Evolutionary conservation across 805 yeast genomes (phyloP).

Genomic region (Metschnikowia proteae): DNA sequence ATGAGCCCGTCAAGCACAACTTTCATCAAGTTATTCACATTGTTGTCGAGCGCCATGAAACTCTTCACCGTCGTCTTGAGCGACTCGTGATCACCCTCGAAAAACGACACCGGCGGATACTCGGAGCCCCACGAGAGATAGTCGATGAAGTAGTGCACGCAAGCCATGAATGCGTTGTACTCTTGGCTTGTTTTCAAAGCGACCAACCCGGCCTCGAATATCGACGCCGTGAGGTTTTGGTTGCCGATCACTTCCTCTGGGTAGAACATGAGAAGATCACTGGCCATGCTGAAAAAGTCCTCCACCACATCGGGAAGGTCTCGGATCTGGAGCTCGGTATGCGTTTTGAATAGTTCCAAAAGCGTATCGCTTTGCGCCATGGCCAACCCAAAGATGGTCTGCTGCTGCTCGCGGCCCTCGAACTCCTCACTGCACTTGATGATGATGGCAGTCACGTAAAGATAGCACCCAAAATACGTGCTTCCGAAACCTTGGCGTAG

Average conservation of each 20-base stretch:
- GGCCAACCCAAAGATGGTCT: conserved; percentile 72
- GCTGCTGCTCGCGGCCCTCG: conserved; percentile 54
- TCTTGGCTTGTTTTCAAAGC: conserved; percentile 54
- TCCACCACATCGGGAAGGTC: conserved; percentile 69
- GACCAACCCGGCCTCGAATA: conserved; percentile 56
- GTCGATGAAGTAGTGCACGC: conserved; percentile 77
- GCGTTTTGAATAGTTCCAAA: conserved; percentile 35
- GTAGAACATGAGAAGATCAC: conserved; percentile 72
- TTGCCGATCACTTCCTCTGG: conserved; percentile 50
- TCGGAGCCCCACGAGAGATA: conserved; percentile 80
- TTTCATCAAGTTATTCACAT: conserved; percentile 56
- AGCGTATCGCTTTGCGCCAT: conserved; percentile 61
- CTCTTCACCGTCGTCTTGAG: conserved; percentile 53
- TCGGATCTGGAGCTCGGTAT: conserved; percentile 27
- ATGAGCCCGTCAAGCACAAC: conserved; percentile 64
- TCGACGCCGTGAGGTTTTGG: conserved; percentile 45
- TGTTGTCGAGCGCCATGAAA: conserved; percentile 38
- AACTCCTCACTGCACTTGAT: conserved; percentile 55
- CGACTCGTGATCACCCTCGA: conserved; percentile 36
- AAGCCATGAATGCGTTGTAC: conserved; percentile 64
- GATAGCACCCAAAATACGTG: conserved; percentile 73
- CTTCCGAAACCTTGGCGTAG: conserved; percentile 66
- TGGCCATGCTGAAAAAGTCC: conserved; percentile 79
- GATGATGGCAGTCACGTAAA: conserved; percentile 86
- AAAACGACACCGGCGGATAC: conserved; percentile 72